Evolutionary conservation across 2,329 filamentous ascomycete genomes (phyloP).

Genomic region (Clonostachys rosea): DNA sequence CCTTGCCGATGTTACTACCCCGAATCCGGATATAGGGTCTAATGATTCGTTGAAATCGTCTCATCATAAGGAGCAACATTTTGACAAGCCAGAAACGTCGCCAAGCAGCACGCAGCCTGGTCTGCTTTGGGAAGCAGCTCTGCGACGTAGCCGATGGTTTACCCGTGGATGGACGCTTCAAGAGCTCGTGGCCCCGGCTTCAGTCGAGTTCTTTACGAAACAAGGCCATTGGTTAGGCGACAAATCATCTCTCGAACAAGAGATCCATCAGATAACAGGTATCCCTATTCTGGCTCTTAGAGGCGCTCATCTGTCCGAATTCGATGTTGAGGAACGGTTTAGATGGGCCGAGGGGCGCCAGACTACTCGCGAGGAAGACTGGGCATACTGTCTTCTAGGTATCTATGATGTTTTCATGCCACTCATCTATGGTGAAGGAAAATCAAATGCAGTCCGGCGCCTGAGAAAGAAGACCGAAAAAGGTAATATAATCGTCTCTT

Average conservation of each 20-base stretch:
- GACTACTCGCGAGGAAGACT: conserved; percentile 13
- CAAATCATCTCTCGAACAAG: neutral
- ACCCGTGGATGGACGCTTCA: no score
- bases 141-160: no score
- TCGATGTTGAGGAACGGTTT: conserved; percentile 12
- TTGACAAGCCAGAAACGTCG: neutral
- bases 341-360: conserved; percentile 14
- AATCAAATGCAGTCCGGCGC: neutral
- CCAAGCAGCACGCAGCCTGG: neutral
- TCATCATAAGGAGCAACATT: neutral
- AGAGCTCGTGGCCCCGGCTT: no score
- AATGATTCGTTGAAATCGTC: conserved; percentile 4
- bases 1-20: conserved; percentile 9
- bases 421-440: conserved; percentile 18
- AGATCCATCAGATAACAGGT: neutral
- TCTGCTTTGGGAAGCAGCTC: neutral
- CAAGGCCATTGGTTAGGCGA: neutral
- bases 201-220: no score
- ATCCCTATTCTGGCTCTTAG: neutral
- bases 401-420: conserved; percentile 20
- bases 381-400: conserved; percentile 18
- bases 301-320: neutral
- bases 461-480: neutral
- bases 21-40: conserved; percentile 4
- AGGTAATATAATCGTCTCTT: no score